phyloP scores from a whole-genome alignment of 495 filamentous ascomycete species.

The Massariosphaeria phaeospora region DNA sequence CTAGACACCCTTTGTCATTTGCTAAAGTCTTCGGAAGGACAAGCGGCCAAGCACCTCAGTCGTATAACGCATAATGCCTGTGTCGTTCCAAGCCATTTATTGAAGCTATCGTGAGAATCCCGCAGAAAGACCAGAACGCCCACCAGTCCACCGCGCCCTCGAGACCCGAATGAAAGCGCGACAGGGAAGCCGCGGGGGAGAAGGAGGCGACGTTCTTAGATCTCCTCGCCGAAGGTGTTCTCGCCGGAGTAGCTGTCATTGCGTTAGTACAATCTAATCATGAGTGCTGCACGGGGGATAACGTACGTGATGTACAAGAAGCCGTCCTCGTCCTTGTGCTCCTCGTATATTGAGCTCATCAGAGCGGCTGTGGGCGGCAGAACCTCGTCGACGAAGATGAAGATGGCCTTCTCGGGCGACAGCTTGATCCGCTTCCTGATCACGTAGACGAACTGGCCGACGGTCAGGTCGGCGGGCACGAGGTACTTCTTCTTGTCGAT shows the following conservation, averaged over 20 bases:
- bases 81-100: no score
- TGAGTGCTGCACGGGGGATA: constrained; percentile 22
- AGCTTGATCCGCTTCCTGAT: constrained; percentile 99
- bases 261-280: constrained; percentile 6
- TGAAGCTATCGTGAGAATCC: constrained; percentile 5
- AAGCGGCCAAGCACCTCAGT: no score
- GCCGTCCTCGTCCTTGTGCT: constrained; percentile 74
- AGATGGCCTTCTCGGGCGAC: constrained; percentile 99
- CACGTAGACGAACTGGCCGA: constrained; percentile 99
- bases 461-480: constrained; percentile 93
- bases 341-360: constrained; percentile 99
- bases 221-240: constrained; percentile 84
- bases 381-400: constrained; percentile 99
- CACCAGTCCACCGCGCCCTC: constrained; percentile 17
- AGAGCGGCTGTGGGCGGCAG: constrained; percentile 93
- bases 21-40: no score
- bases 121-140: constrained; percentile 19
- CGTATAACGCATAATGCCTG: background rate
- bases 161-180: constrained; percentile 8
- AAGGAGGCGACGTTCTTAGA: background rate
- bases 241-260: constrained; percentile 89
- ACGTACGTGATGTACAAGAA: constrained; percentile 67
- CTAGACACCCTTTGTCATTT: background rate
- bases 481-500: constrained; percentile 99
- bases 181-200: background rate